Base-by-base conservation (phyloP, 2,329 filamentous ascomycete species). In the Aspergillus alliaceus region DNA sequence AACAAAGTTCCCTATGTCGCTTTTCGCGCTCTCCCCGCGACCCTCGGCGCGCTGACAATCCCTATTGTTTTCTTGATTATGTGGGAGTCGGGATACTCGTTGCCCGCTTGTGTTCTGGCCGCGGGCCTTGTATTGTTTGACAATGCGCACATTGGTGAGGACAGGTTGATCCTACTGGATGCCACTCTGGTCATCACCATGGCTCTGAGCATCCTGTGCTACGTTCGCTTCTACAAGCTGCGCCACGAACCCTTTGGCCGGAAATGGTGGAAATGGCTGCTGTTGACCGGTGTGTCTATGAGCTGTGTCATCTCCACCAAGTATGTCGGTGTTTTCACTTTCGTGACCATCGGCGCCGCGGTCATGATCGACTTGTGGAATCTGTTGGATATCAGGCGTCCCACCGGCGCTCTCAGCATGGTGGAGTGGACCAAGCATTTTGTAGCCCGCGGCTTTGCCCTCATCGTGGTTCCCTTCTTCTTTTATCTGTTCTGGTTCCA, bases 401-500 rank as follows among this genome's bases (percentile, higher is more conserved):
- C 85, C 54, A 87, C 88, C 58, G 93, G 93, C 49, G 84, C 90
- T n/a, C 82, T 99, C 68, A 88, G 81, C 66, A 82, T 99, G 66
- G 80, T 85, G 49, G 83, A 90, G 40, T 98, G 97, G 72, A 85
- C 82, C 64, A 93, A 96, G 79, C 95, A 99, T 77, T 96, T 99
- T 72, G 84, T 80, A 37, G 95, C 95, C 61, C 90, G 95, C 52
- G 85, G 88, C n/a, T 80, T 96, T 62, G 93, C 90, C 14, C 82
- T 99, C 55, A 91, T 98, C 66, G 74, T 96, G 64, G 85, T 98
- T 65, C 95, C 95, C 14, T 97, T 99, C 82, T 82, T 98, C 70
- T 96, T 99, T 78, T 99, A 99, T 77, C 85, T 99, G 47, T 98
- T 99, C 83, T 99, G 95, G 95, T 99, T 99, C 87, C 95, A 99